Percentiles rank a stretch among this genome's conserved stretches.
These are phyloP conservation scores for Xylaria sp. DNA, from an alignment of 2,329 filamentous ascomycete genomes.

Conservation along the genomic window DNA sequence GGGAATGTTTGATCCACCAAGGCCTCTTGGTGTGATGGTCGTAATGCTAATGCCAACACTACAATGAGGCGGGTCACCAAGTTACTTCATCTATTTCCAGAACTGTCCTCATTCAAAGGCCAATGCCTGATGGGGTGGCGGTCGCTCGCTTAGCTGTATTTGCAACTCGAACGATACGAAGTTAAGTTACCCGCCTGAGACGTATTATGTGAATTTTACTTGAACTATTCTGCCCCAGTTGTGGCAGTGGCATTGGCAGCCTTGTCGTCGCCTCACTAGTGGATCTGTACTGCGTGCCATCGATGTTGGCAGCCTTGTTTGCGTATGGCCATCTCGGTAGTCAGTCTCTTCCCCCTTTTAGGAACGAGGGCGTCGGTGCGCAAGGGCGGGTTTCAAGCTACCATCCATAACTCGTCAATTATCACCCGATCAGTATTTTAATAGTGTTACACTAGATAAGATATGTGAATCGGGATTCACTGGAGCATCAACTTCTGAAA, in stretches of 20 bases:
- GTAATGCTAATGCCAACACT: background rate
- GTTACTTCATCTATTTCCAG: background rate
- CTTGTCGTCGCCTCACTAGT: slow-evolving; percentile 6
- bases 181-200: background rate
- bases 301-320: slow-evolving; percentile 11
- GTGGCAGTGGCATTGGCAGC: background rate
- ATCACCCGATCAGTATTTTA: background rate
- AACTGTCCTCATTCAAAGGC: background rate
- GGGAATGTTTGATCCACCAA: background rate
- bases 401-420: slow-evolving; percentile 15
- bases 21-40: background rate
- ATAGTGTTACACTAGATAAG: background rate
- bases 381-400: slow-evolving; percentile 14
- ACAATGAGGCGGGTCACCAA: background rate
- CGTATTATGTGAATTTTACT: background rate
- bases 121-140: background rate
- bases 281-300: background rate
- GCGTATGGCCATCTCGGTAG: slow-evolving; percentile 10
- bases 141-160: background rate
- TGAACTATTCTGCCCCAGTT: background rate
- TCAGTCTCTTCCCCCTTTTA: slow-evolving; percentile 13
- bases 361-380: slow-evolving; percentile 5
- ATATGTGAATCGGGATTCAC: background rate
- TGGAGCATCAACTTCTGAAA: background rate
- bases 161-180: background rate